phyloP scores from a whole-genome alignment of 768 basidiomycete genomes.

The Termitomyces titanicus region DNA sequence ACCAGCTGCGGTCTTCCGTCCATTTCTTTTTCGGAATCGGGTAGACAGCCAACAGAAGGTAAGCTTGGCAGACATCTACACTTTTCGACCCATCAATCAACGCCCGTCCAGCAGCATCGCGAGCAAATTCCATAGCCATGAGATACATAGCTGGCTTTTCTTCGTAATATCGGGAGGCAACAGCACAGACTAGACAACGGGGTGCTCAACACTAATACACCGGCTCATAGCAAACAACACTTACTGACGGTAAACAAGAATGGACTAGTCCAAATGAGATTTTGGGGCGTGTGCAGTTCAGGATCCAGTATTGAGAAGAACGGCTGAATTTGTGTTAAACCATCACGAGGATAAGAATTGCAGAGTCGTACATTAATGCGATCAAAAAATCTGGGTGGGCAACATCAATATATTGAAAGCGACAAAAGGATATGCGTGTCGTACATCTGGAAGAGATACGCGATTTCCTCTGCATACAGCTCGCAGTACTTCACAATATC shows the following conservation, averaged over 20 bases:
- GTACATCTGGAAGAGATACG: constrained; percentile 50
- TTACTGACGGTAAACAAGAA: constrained; percentile 61
- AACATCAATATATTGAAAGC: background rate
- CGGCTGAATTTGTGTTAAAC: constrained; percentile 35
- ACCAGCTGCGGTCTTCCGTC: constrained; percentile 71
- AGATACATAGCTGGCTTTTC: constrained; percentile 51
- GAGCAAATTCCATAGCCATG: constrained; percentile 59
- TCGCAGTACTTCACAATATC: constrained; percentile 44
- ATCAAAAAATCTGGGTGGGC: constrained; percentile 41
- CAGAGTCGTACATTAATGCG: constrained; percentile 45
- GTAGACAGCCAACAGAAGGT: constrained; percentile 63
- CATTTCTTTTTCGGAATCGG: constrained; percentile 59
- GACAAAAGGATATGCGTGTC: constrained; percentile 14
- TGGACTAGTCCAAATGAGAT: constrained; percentile 50
- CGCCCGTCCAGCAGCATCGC: constrained; percentile 55
- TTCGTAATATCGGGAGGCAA: constrained; percentile 63
- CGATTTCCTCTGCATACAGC: constrained; percentile 49
- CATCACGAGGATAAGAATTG: constrained; percentile 6
- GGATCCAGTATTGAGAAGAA: constrained; percentile 58
- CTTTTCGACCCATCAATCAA: constrained; percentile 59
- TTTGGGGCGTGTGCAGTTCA: constrained; percentile 49
- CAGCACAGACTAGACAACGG: constrained; percentile 53
- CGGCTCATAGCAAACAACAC: constrained; percentile 16
- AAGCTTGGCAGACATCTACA: constrained; percentile 80
- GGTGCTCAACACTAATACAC: background rate